phyloP scores from a whole-genome alignment of 805 yeast species.

The Saccharomycopsis malanga region DNA sequence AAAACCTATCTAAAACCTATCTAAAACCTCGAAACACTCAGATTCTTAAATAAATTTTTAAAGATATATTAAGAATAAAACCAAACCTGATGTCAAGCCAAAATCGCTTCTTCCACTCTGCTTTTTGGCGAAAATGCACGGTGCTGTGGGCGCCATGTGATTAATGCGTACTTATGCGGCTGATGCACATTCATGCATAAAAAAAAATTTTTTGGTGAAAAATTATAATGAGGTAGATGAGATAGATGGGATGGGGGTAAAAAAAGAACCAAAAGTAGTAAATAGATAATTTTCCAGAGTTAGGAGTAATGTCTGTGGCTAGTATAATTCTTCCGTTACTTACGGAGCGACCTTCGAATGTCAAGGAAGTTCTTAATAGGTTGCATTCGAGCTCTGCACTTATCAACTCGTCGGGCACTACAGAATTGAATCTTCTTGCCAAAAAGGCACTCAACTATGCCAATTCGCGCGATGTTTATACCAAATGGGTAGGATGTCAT shows the following conservation, averaged over 20 bases:
- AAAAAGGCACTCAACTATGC: constrained; percentile 13
- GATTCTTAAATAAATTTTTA: too few relatives aligned
- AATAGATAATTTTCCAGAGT: too few relatives aligned
- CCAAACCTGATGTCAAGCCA: too few relatives aligned
- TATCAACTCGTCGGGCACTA: not conserved
- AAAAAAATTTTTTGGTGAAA: not conserved
- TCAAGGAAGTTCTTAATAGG: constrained; percentile 1
- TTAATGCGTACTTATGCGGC: too few relatives aligned
- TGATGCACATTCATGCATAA: too few relatives aligned
- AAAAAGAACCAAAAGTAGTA: not conserved
- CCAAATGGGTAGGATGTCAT: constrained; percentile 18
- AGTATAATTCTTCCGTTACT: constrained; percentile 17
- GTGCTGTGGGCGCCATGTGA: too few relatives aligned
- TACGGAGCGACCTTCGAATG: constrained; percentile 10
- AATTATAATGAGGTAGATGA: not conserved
- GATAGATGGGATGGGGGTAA: not conserved
- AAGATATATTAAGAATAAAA: too few relatives aligned
- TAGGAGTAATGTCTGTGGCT: constrained; percentile 15
- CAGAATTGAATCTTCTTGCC: constrained; percentile 11
- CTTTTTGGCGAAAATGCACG: too few relatives aligned
- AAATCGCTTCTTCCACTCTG: too few relatives aligned
- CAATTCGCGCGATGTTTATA: constrained; percentile 8
- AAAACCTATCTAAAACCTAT: too few relatives aligned
- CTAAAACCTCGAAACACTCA: too few relatives aligned
- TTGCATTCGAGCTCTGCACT: constrained; percentile 7